Conservation (phyloP, 805 yeast genomes). For the Scheffersomyces stipitis region DNA sequence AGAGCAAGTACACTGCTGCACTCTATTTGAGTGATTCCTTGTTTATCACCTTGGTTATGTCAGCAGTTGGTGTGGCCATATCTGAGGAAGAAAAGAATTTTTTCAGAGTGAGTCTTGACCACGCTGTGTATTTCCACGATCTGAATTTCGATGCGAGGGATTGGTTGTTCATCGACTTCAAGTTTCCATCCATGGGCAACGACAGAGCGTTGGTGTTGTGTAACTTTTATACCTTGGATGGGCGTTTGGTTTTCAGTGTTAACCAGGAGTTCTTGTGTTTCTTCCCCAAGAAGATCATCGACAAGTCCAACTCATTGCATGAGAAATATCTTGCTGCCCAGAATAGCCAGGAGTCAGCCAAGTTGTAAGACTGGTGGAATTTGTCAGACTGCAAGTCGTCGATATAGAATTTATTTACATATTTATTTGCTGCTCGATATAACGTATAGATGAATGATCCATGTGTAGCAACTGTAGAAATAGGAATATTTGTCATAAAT, state of each 20-base stretch:
- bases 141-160: constrained; percentile 33
- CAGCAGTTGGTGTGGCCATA: constrained; percentile 21
- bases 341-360: neutral
- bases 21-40: constrained; percentile 32
- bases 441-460: too few species aligned
- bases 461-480: too few species aligned
- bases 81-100: constrained; percentile 13
- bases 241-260: constrained; percentile 28
- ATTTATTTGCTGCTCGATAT: too few species aligned
- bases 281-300: constrained; percentile 5
- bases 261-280: constrained; percentile 33
- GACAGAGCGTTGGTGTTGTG: constrained; percentile 33
- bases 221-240: constrained; percentile 25
- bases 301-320: too few species aligned
- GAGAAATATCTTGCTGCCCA: too few species aligned
- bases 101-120: constrained; percentile 41
- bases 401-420: too few species aligned
- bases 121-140: constrained; percentile 36
- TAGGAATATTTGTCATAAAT: too few species aligned
- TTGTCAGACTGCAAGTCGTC: too few species aligned
- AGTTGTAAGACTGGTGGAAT: neutral
- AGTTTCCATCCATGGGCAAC: constrained; percentile 30
- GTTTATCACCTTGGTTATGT: constrained; percentile 26
- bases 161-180: constrained; percentile 36
- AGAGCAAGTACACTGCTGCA: constrained; percentile 18